Evolutionary conservation across 768 basidiomycete genomes (phyloP).

Genomic region (Candolleomyces aberdarensis): DNA sequence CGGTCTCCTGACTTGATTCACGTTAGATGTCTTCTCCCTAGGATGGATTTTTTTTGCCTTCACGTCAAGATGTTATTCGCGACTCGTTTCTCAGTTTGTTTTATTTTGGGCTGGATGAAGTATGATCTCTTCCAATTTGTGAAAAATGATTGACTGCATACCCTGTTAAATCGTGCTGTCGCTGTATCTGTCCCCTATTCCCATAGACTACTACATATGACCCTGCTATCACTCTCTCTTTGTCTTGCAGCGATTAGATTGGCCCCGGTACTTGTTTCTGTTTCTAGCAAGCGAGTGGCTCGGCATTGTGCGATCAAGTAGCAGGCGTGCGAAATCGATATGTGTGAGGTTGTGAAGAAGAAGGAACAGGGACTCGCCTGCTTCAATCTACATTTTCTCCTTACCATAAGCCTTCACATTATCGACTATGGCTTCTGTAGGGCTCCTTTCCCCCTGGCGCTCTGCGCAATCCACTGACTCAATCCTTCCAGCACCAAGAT

Average conservation of each 20-base stretch:
- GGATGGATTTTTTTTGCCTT: not conserved
- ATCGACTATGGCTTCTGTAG: constrained; percentile 47
- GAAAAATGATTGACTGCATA: too few species aligned
- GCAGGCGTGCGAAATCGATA: constrained; percentile 73
- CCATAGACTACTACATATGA: not conserved
- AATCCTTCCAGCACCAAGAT: constrained; percentile 47
- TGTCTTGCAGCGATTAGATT: not conserved
- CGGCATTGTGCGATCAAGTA: constrained; percentile 41
- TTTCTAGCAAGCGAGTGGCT: constrained; percentile 5
- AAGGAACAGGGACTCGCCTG: constrained; percentile 7
- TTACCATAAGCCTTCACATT: constrained; percentile 15
- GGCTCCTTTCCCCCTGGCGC: constrained; percentile 18
- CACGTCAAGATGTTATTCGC: constrained; percentile 6
- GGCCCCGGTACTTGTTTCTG: not conserved
- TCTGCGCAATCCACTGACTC: not conserved
- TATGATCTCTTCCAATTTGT: not conserved
- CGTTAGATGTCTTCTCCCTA: not conserved
- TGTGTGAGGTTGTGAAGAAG: constrained; percentile 9
- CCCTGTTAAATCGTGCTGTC: too few species aligned
- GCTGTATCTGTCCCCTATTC: too few species aligned
- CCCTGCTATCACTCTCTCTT: not conserved
- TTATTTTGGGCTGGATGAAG: not conserved
- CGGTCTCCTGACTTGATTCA: not conserved
- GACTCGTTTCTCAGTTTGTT: not conserved
- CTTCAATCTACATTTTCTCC: constrained; percentile 13